phyloP scores from a whole-genome alignment of 257 asterid genomes.

The Solanum dulcamara region DNA sequence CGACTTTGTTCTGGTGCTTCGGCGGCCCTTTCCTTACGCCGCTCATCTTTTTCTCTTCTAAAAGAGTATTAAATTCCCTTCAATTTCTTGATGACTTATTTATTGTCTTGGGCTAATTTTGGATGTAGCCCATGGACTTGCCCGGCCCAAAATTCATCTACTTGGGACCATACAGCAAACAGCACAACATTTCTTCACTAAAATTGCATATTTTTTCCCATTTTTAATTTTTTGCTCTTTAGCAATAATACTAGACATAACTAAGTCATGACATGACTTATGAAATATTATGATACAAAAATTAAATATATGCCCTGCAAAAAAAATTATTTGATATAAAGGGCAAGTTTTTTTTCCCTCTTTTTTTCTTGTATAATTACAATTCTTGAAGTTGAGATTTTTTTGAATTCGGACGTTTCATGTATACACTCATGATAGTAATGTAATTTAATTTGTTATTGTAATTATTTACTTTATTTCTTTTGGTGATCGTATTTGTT shows the following conservation, averaged over 20 bases:
- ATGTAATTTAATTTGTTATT: not conserved
- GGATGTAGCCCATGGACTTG: not conserved
- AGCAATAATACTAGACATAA: no score
- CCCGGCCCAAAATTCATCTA: not conserved
- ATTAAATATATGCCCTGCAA: no score
- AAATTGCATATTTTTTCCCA: no score
- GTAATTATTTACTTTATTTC: not conserved
- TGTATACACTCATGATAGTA: not conserved
- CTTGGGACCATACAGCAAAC: no score
- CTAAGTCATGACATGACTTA: no score
- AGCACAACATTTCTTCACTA: no score
- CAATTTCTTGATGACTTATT: not conserved
- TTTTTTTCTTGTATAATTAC: no score
- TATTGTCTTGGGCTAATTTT: not conserved
- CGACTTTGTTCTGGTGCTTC: conserved; percentile 72
- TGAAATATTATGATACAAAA: no score
- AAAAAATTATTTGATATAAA: no score
- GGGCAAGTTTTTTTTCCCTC: not conserved
- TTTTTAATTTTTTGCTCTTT: no score
- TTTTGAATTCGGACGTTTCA: not conserved
- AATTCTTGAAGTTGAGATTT: not conserved
- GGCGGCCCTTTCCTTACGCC: conserved; percentile 59
- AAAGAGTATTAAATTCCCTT: not conserved
- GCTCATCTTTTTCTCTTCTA: conserved; percentile 22
- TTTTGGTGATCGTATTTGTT: not conserved